Base-by-base conservation (phyloP, 495 filamentous ascomycete species). In the Talaromyces trachyspermus region DNA sequence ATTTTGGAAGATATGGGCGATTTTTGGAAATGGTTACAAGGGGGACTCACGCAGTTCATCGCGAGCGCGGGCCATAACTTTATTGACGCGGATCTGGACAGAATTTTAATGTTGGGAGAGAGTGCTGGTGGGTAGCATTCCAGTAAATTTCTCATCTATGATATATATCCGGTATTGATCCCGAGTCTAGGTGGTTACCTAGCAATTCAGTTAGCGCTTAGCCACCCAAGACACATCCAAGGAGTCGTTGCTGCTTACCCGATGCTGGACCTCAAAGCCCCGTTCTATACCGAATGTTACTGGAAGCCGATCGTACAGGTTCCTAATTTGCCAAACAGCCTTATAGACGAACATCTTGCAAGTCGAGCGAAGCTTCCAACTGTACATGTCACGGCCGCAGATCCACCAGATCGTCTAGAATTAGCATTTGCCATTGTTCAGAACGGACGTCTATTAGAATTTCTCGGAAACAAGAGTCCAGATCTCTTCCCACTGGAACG, bases 361-460 rank as follows among this genome's bases (percentile, higher is more conserved):
- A n/a, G n/a, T n/a, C n/a, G n/a, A n/a, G n/a, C n/a, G n/a, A n/a
- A n/a, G n/a, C n/a, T n/a, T n/a, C n/a, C n/a, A n/a, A n/a, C n/a
- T n/a, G n/a, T n/a, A 30, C 27, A 6, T 30, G 27, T 49, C 12
- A 49, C 48, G 0, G 48, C 24, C 12, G 48, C 40, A 7, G 27
- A 50, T 14, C 38, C 40, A 8, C 48, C 40, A 11, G n/a, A 36
- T 22, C 44, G 27, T 11, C 24, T 24, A 35, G 57, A 47, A 30
- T 20, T 60, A 1, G 41, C 51, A 1, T 23, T 60, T 7, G 22
- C 42, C 2, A 54, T 50, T 1, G 49, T 54, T 3, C 57, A 60
- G 25, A 49, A 60, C 26, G 54, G 57, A 4, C 40, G 41, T 35
- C 54, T 43, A 24, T 19, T 58, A 1, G 55, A 58, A 4, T 44